Evolutionary conservation across 306 rosid species (phyloP).

Genomic region (Prunus dulcis): DNA sequence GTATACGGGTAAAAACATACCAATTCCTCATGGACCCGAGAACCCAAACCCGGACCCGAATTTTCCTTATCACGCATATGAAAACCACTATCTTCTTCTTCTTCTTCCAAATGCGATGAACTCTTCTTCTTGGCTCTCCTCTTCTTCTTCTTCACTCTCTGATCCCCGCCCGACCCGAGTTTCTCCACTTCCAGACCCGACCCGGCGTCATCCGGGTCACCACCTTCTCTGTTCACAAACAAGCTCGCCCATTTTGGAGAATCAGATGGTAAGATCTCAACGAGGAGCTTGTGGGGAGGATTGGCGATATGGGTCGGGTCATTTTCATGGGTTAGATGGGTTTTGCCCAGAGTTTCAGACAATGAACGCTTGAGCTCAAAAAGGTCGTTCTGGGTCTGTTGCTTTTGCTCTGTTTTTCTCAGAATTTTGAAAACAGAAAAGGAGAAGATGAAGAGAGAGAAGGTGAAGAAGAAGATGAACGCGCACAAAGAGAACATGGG

Average conservation of each 20-base stretch:
- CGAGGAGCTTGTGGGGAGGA: conserved; percentile 41
- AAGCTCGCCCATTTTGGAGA: conserved; percentile 51
- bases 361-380: conserved; percentile 14
- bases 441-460: conserved; percentile 29
- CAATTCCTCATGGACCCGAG: conserved; percentile 40
- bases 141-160: conserved; percentile 56
- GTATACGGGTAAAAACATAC: conserved; percentile 66
- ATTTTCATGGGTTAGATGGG: conserved; percentile 6
- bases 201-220: conserved; percentile 22
- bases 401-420: conserved; percentile 19
- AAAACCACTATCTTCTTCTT: conserved; percentile 19
- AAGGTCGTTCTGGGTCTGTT: conserved; percentile 25
- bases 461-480: conserved; percentile 31
- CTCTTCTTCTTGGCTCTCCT: conserved; percentile 66
- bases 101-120: conserved; percentile 23
- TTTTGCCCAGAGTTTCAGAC: conserved; percentile 7
- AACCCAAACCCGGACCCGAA: conserved; percentile 31
- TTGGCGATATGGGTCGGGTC: conserved; percentile 34
- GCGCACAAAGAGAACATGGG: conserved; percentile 36
- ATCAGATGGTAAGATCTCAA: conserved; percentile 45
- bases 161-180: conserved; percentile 27
- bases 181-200: conserved; percentile 16
- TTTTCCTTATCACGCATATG: conserved; percentile 10
- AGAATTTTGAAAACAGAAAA: conserved; percentile 33
- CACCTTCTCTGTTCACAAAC: conserved; percentile 22